Evolutionary conservation across 805 yeast species (phyloP), one percentile per base, ranked within the genome.

Genomic region (Ogataea nitratoaversa): DNA sequence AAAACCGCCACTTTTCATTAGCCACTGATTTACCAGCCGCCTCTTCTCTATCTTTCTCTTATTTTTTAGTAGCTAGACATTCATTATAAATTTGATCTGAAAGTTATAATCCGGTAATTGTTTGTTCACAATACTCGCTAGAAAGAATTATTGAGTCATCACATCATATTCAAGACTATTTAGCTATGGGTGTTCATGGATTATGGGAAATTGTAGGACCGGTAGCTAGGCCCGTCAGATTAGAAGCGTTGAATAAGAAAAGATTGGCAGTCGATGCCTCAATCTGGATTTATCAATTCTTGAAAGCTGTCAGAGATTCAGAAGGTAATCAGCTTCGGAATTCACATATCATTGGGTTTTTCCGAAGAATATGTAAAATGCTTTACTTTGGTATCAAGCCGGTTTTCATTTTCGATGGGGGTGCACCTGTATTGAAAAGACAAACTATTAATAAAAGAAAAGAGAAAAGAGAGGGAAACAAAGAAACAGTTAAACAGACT

Each of bases 111-210:
- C n/a, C n/a, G n/a, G n/a, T n/a, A n/a, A n/a, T n/a, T n/a, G n/a
- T n/a, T n/a, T n/a, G n/a, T n/a, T n/a, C 11, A 23, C 11, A 8
- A 23, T 23, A 23, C 25, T 23, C 11, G 11, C 25, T 23, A 8
- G 7, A 11, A 23, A 11, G 25, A 23, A 23, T 23, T 23, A 7
- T 23, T 23, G 25, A 23, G n/a, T n/a, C n/a, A n/a, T n/a, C n/a
- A n/a, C n/a, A n/a, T n/a, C n/a, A n/a, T n/a, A n/a, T n/a, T n/a
- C n/a, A n/a, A n/a, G n/a, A n/a, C n/a, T n/a, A n/a, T n/a, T n/a
- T n/a, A n/a, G n/a, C n/a, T n/a, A 22, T 93, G 99, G 99, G 99
- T 67, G 99, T 93, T 34, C 87, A 86, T 53, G 85, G 93, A 7
- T 74, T 93, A 35, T 93, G 99, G 99, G 88, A 82, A 37, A 79